Evolutionary conservation across 495 filamentous ascomycete species (phyloP), one percentile per base, ranked within the genome.

Genomic region (Aspergillus baeticus): DNA sequence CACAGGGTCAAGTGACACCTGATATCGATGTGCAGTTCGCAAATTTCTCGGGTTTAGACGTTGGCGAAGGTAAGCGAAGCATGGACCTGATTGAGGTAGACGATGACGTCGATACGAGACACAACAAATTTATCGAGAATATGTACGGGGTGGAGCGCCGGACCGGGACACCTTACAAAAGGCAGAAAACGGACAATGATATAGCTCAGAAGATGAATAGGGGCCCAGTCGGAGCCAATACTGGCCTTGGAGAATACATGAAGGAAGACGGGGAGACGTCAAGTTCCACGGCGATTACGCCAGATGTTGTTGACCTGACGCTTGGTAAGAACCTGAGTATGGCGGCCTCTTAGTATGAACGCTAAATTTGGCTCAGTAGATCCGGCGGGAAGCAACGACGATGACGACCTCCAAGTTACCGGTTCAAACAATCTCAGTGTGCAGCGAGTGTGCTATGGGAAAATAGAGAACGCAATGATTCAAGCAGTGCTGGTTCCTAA

Each of bases 401-500:
- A 77, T 23, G 76, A 78, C 36, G 75, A 78, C 13, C 31, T 77
- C 5, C 69, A 73, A 59, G 71, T 77, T 39, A 78, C 72, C 1
- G 74, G 76, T 1, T 75, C 70, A 0, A 70, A 71, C 17, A 68
- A 78, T 51, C 63, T 78, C 54, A 74, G 73, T 51, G 51, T 55
- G 17, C 80, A 87, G 62, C 85, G 90, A 62, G 88, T 97, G 22
- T 97, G 94, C 71, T 92, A 90, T 65, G 94, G 94, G 7, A 87
- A 85, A 67, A 64, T 97, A 17, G 83, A 90, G 35, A 77, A 79
- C 17, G 85, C 86, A 4, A 85, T 72, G 47, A 74, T 96, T 54
- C 86, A 87, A 36, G 86, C 88, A 17, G 77, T 84, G 57, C 64
- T 72, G 13, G 81, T 96, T 2, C 92, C 88, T 0, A 86, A 83